phyloP scores from a whole-genome alignment of 202 grass and related monocot species.

The Panicum virgatum region DNA sequence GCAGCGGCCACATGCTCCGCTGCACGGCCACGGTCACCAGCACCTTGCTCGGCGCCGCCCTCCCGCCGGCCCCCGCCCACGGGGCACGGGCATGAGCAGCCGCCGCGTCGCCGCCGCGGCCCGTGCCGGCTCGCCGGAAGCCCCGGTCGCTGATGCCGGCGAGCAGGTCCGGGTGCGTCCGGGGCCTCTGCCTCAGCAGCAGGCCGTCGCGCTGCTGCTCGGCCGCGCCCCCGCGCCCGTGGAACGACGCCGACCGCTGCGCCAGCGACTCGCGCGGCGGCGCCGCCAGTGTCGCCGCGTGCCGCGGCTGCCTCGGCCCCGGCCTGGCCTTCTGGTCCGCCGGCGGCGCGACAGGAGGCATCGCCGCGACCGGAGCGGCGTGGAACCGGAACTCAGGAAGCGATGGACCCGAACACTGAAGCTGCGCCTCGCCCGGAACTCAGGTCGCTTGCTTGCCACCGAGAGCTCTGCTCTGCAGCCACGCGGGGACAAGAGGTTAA shows the following conservation, averaged over 20 bases:
- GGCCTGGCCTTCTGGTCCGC: conserved; percentile 19
- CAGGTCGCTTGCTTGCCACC: neutral
- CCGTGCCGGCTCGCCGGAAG: neutral
- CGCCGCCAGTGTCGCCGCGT: neutral
- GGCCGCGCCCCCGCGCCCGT: conserved; percentile 25
- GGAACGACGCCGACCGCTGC: conserved; percentile 61
- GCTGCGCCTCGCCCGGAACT: too few species aligned
- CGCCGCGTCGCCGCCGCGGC: neutral
- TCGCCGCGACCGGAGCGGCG: neutral
- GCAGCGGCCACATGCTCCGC: conserved; percentile 68
- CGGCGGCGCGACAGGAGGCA: conserved; percentile 29
- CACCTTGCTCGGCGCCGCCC: conserved; percentile 49
- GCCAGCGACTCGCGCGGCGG: neutral
- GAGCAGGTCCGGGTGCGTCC: conserved; percentile 65
- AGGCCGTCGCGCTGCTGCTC: conserved; percentile 17
- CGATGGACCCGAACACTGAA: neutral
- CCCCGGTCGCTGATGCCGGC: conserved; percentile 2
- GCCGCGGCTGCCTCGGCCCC: neutral
- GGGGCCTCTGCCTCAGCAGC: conserved; percentile 36
- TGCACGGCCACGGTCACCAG: conserved; percentile 69
- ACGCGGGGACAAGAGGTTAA: neutral
- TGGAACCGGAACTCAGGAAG: neutral
- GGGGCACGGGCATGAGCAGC: neutral
- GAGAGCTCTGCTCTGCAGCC: neutral
- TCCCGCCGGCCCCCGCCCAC: neutral